Evolutionary conservation across 805 yeast genomes (phyloP), one percentile per base, ranked within the genome.

Genomic region (Ogataea paraovalis): DNA sequence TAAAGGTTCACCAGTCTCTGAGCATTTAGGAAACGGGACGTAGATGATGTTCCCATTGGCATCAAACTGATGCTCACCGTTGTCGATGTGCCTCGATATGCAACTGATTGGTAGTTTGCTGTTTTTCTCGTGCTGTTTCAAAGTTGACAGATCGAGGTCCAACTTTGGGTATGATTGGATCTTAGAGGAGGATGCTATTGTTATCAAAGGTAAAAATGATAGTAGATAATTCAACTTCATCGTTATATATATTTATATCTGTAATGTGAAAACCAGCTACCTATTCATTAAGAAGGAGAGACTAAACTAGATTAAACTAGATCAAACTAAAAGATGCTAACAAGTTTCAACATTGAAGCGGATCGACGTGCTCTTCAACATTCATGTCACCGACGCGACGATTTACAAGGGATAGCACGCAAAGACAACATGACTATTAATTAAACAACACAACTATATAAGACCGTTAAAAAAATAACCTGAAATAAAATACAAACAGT

Each of bases 31-130:
- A 54, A 85, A 82, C 4, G 76, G 68, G 2, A 63, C 72, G 55
- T 80, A 85, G 16, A 83, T 61, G 46, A 86, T 79, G 48, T 78
- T 69, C 8, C 78, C 77, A n/a, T 75, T 66, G n/a, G 71, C 72
- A 58, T 84, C 89, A 52, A 82, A 82, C 48, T 77, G 72, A 67
- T 86, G 92, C 61, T 86, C 92, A 46, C 94, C 94, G 51, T 73
- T 79, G 54, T 83, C 87, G 45, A 86, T 85, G 53, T 83, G 78
- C 57, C 94, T 71, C 43, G 76, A 64, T 50, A 82, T 85, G 62
- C 94, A 86, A 54, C 75, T 78, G 43, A 84, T 57, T 39, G 73
- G 65, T 13, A 84, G 61, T 7, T 60, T 65, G 42, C 79, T 77
- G 3, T 75, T 75, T 1, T 27, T 21, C 4, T 54, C 40, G 57